These are phyloP conservation scores for Benincasa hispida DNA, from an alignment of 306 rosid species.

Conservation along the genomic window DNA sequence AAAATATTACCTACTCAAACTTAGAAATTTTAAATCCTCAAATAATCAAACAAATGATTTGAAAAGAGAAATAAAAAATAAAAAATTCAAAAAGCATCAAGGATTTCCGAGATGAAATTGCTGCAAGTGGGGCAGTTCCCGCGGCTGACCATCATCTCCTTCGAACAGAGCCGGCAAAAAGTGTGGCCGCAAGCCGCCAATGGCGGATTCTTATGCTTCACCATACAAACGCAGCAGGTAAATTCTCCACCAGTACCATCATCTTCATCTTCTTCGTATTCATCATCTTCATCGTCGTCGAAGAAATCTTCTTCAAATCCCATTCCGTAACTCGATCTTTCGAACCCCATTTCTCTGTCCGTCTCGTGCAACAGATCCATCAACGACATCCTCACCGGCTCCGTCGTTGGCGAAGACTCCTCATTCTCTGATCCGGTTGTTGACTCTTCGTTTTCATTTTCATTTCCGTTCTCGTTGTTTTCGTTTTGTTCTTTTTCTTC, in stretches of 20 bases:
- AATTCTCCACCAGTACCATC: constrained; percentile 25
- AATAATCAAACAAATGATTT: neutral
- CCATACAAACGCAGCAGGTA: constrained; percentile 75
- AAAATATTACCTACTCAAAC: neutral
- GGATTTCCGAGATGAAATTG: constrained; percentile 60
- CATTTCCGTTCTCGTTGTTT: neutral
- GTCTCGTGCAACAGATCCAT: constrained; percentile 76
- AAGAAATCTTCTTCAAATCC: constrained; percentile 14
- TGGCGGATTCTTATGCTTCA: constrained; percentile 56
- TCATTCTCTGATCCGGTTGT: neutral
- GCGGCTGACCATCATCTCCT: constrained; percentile 55
- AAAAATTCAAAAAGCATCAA: constrained; percentile 45
- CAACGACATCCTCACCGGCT: constrained; percentile 52
- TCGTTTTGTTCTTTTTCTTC: constrained; percentile 10
- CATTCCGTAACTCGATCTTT: constrained; percentile 27
- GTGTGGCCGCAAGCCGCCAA: constrained; percentile 62
- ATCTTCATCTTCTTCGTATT: constrained; percentile 5
- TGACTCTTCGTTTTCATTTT: neutral
- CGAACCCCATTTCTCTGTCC: constrained; percentile 52
- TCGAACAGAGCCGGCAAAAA: constrained; percentile 76
- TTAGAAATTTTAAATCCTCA: neutral
- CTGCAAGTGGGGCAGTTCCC: constrained; percentile 83
- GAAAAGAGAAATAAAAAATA: neutral
- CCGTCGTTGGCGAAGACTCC: neutral
- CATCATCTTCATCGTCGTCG: neutral